Conservation (phyloP, 2,329 filamentous ascomycete species). For the Magnaporthiopsis rhizophila region DNA sequence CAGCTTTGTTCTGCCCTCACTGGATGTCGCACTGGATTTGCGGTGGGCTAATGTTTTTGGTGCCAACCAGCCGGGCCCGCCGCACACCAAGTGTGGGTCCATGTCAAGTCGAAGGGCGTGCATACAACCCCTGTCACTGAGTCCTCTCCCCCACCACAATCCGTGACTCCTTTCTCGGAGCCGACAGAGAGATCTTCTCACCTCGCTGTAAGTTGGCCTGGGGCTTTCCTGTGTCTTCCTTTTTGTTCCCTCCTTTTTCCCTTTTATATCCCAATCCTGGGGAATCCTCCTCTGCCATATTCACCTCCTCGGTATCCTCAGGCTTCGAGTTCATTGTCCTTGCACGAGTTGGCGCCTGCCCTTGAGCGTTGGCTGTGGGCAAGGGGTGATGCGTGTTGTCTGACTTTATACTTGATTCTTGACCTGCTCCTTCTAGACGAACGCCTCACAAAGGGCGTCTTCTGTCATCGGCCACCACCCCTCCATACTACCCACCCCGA, state of each 20-base stretch:
- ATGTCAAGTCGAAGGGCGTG: constrained; percentile 8
- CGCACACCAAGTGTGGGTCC: background rate
- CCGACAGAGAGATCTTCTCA: background rate
- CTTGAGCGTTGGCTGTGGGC: no score
- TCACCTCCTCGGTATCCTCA: background rate
- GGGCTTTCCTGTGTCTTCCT: background rate
- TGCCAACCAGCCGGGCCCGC: background rate
- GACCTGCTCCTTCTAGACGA: constrained; percentile 1
- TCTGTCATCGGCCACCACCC: background rate
- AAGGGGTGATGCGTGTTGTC: no score
- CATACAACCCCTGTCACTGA: background rate
- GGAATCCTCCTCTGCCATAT: background rate
- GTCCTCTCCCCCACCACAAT: background rate
- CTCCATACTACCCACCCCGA: background rate
- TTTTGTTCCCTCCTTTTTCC: background rate
- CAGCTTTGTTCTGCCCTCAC: background rate
- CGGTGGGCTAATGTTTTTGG: background rate
- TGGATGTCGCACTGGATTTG: no score
- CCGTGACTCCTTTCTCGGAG: constrained; percentile 3
- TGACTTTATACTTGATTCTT: background rate
- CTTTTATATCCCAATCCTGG: background rate
- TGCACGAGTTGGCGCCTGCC: no score
- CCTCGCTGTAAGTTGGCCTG: background rate
- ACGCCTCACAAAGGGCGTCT: background rate
- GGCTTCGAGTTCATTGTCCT: no score